A percentile compares a stretch with the other conserved stretches of the same genome.
phyloP scores from a whole-genome alignment of 2,329 filamentous ascomycete genomes.

The Pleurostoma richardsiae region DNA sequence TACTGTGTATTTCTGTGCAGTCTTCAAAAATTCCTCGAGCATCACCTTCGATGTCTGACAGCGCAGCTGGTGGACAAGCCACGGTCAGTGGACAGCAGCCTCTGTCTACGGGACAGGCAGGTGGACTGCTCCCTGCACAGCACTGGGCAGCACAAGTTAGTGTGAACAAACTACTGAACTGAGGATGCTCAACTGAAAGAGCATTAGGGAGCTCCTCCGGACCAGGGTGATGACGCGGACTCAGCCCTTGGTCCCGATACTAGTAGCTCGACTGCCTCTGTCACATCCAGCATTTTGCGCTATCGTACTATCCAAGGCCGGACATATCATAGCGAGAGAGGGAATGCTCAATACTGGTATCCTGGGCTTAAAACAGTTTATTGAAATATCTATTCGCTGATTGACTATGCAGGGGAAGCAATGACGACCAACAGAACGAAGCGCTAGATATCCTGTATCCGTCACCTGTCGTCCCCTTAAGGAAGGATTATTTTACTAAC shows the following conservation, averaged over 20 bases:
- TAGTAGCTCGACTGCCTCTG: conserved; percentile 8
- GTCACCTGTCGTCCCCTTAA: not conserved
- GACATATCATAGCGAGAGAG: conserved; percentile 9
- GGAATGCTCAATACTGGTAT: conserved; percentile 10
- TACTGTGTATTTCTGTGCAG: too few relatives aligned
- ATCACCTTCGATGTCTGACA: too few relatives aligned
- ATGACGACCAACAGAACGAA: conserved; percentile 24
- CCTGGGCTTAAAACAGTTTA: not conserved
- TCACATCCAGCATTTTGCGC: conserved; percentile 8
- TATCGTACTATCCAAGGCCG: conserved; percentile 10
- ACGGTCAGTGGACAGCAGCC: too few relatives aligned
- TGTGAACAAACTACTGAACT: too few relatives aligned
- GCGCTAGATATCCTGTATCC: conserved; percentile 21
- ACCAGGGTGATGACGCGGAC: conserved; percentile 6
- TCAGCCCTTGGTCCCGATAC: conserved; percentile 7
- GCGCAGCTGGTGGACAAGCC: too few relatives aligned
- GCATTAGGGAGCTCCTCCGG: not conserved
- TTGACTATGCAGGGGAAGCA: conserved; percentile 11
- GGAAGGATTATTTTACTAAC: conserved; percentile 2
- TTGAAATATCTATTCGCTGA: not conserved
- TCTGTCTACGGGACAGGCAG: too few relatives aligned
- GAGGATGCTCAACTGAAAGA: too few relatives aligned
- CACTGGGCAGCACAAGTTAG: too few relatives aligned
- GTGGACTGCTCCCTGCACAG: too few relatives aligned
- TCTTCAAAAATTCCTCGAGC: too few relatives aligned